Conservation (phyloP, 2,329 filamentous ascomycete species). For the Didymella lethalis region DNA sequence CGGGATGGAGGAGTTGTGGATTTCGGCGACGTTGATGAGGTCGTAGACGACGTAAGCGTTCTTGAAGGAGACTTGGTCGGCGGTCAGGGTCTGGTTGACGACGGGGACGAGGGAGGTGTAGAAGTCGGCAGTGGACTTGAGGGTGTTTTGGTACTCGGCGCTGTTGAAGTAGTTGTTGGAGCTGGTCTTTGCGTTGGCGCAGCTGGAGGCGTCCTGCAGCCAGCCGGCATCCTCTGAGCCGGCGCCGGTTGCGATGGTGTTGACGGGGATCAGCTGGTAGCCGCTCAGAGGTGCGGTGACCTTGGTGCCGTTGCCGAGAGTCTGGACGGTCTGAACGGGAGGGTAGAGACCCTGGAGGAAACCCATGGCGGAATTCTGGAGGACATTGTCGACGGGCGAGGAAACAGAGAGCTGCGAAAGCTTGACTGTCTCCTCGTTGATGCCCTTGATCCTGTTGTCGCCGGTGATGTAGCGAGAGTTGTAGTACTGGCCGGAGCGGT, state of each 20-base stretch:
- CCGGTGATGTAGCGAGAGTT: slow-evolving; percentile 75
- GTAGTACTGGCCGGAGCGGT: slow-evolving; percentile 76
- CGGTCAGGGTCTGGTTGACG: slow-evolving; percentile 61
- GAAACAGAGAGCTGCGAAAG: slow-evolving; percentile 75
- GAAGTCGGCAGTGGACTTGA: slow-evolving; percentile 61
- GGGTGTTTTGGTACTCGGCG: slow-evolving; percentile 57
- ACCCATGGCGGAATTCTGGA: slow-evolving; percentile 79
- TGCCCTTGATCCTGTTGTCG: slow-evolving; percentile 69
- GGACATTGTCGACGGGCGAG: slow-evolving; percentile 76
- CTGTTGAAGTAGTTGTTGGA: slow-evolving; percentile 67
- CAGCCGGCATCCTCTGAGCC: slow-evolving; percentile 66
- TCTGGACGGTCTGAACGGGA: slow-evolving; percentile 66
- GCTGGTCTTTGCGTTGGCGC: slow-evolving; percentile 63
- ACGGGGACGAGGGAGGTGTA: slow-evolving; percentile 62
- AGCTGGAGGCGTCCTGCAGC: slow-evolving; percentile 66
- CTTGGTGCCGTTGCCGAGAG: slow-evolving; percentile 73
- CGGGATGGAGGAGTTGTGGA: slow-evolving; percentile 70
- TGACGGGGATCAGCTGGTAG: slow-evolving; percentile 84
- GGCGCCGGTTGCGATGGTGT: slow-evolving; percentile 65
- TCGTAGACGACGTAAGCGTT: slow-evolving; percentile 71
- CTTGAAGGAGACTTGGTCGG: slow-evolving; percentile 62
- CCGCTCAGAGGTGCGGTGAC: slow-evolving; percentile 75
- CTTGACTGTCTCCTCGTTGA: slow-evolving; percentile 72
- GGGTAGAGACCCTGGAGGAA: slow-evolving; percentile 91
- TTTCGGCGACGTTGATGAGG: slow-evolving; percentile 67